Percentiles rank a stretch among this genome's conserved stretches.
Conservation (phyloP, 1,139 yeast species). For the Debaryomyces psychrophilus region DNA sequence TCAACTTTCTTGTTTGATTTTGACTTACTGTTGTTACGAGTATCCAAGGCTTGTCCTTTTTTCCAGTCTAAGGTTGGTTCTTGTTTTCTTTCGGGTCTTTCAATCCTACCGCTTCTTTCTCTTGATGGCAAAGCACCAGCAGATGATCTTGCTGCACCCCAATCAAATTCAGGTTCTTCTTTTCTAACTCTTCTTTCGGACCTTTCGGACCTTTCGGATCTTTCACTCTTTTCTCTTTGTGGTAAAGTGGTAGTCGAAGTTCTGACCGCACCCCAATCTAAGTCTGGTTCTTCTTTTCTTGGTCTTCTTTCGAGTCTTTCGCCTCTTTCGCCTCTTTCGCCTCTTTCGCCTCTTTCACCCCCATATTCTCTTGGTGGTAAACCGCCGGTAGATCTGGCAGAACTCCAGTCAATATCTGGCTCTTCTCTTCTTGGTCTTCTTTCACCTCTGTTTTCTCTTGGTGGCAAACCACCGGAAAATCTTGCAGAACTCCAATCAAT, state of each 20-base stretch:
- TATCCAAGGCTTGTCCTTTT: constrained; percentile 37
- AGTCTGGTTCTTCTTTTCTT: constrained; percentile 44
- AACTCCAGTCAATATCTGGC: constrained; percentile 62
- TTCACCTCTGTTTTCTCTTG: constrained; percentile 30
- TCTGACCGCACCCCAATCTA: constrained; percentile 47
- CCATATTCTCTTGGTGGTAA: constrained; percentile 46
- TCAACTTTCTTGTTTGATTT: constrained; percentile 20
- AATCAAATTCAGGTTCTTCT: constrained; percentile 59
- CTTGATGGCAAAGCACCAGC: constrained; percentile 30
- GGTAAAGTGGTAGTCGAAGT: constrained; percentile 27
- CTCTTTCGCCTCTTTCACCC: constrained; percentile 35
- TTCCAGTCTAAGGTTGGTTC: constrained; percentile 39
- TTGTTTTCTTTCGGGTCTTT: constrained; percentile 46
- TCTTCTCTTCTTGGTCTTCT: constrained; percentile 49
- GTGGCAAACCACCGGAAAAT: constrained; percentile 37
- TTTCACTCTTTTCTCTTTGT: constrained; percentile 34
- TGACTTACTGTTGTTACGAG: constrained; percentile 24
- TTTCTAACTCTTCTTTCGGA: constrained; percentile 42
- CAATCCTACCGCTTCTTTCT: constrained; percentile 18
- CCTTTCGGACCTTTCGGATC: constrained; percentile 25
- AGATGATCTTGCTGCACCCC: constrained; percentile 57
- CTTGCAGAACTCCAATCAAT: constrained; percentile 23
- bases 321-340: constrained; percentile 32
- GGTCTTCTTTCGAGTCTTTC: constrained; percentile 30
- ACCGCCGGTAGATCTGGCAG: constrained; percentile 37